phyloP scores from a whole-genome alignment of 2,329 filamentous ascomycete species.

The Aspergillus novofumigatus region DNA sequence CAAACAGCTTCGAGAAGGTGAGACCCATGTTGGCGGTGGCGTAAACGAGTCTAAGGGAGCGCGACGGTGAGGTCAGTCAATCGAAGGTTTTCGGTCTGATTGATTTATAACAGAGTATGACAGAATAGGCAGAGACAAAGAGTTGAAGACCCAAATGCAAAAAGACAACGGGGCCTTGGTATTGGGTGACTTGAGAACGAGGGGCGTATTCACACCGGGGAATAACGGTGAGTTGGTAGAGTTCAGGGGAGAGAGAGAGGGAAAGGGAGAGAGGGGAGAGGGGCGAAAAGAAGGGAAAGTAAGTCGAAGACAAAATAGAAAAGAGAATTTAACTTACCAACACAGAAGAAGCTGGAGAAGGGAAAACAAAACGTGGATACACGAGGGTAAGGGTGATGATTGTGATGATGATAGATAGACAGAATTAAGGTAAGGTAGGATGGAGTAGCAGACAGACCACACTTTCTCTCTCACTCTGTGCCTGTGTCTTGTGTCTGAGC shows the following conservation, averaged over 20 bases:
- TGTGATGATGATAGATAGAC: slow-evolving; percentile 4
- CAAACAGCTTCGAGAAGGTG: slow-evolving; percentile 93
- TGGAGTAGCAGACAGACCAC: slow-evolving; percentile 5
- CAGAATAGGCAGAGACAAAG: not conserved
- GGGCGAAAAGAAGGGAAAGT: slow-evolving; percentile 1
- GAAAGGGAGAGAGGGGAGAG: slow-evolving; percentile 8
- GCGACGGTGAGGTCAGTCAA: slow-evolving; percentile 19
- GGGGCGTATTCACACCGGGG: slow-evolving; percentile 9
- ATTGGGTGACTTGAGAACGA: slow-evolving; percentile 7
- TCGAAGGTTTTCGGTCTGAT: not conserved
- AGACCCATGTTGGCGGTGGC: slow-evolving; percentile 79
- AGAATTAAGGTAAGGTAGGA: not conserved
- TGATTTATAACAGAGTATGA: not conserved
- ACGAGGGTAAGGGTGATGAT: slow-evolving; percentile 1
- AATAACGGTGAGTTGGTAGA: slow-evolving; percentile 9
- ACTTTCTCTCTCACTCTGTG: slow-evolving; percentile 5
- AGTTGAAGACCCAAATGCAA: not conserved
- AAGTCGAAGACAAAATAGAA: slow-evolving; percentile 1
- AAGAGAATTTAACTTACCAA: slow-evolving; percentile 3
- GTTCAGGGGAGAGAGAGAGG: slow-evolving; percentile 8
- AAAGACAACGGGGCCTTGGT: not conserved
- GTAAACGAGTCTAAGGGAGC: slow-evolving; percentile 17
- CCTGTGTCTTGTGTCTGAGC: slow-evolving; percentile 8
- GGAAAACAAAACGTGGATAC: slow-evolving; percentile 1
- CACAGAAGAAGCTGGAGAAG: not conserved